Evolutionary conservation across 1,139 yeast species (phyloP).

Genomic region (Fermentozyma sake): DNA sequence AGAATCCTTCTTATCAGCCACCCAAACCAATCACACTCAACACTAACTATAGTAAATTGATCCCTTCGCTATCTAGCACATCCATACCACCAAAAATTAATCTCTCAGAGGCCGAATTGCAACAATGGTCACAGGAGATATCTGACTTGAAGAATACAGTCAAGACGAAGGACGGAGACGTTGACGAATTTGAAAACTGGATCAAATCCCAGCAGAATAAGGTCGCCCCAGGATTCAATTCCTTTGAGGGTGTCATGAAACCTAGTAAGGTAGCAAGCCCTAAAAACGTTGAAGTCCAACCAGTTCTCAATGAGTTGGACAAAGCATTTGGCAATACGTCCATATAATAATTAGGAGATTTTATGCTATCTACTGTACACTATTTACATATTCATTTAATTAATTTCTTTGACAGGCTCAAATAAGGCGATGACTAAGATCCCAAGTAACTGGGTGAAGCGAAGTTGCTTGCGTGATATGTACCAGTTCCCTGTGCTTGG

Average conservation of each 20-base stretch:
- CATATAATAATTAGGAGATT: conserved; percentile 8
- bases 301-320: conserved; percentile 24
- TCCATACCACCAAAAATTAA: conserved; percentile 40
- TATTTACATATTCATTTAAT: too few species aligned
- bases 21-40: conserved; percentile 58
- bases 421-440: too few species aligned
- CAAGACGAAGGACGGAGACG: conserved; percentile 11
- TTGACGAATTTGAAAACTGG: conserved; percentile 28
- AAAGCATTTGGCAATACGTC: conserved; percentile 23
- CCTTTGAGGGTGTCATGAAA: conserved; percentile 28
- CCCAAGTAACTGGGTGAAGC: too few species aligned
- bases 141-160: background rate
- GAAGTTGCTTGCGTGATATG: too few species aligned
- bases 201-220: conserved; percentile 26
- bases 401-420: too few species aligned
- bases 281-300: too few species aligned
- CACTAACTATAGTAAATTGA: conserved; percentile 41
- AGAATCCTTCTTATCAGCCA: conserved; percentile 51
- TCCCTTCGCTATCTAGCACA: conserved; percentile 30
- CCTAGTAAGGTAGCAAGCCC: conserved; percentile 18
- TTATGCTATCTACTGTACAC: too few species aligned
- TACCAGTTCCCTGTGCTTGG: too few species aligned
- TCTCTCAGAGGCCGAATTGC: conserved; percentile 23
- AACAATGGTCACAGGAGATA: conserved; percentile 20
- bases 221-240: conserved; percentile 42